Base-by-base conservation (phyloP, 73 alveolate genomes). In the Paramecium sexaurelia region DNA sequence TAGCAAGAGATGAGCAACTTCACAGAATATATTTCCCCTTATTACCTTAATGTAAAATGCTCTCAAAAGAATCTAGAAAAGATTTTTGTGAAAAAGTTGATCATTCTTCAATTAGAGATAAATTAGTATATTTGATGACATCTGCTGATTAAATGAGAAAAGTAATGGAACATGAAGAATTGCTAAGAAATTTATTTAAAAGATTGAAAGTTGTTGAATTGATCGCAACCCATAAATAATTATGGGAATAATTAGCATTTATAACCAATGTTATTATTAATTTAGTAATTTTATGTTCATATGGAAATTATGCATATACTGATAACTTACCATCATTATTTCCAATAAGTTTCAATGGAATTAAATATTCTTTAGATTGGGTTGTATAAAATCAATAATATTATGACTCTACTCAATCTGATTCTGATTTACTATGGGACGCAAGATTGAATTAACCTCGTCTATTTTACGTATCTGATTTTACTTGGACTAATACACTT, bases 141-240 rank as follows among this genome's bases (percentile, higher is more conserved):
- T 41, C 27, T 19, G 85, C 94, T 41, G 89, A 88, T 69, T 20
- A 40, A 6, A 69, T 88, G 91, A 88, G 85, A 17, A 88, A 88
- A 82, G 90, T 88, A 8, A 88, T 88, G 94, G 87, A 41, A 33
- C 94, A 88, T 45, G 94, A 88, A 27, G 94, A 88, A 71, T 36
- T 39, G 15, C 43, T 75, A 19, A 88, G 94, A 43, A 82, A 88
- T 22, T 41, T 88, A 43, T 88, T 88, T 47, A 88, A 82, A 45
- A 68, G 82, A 68, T 27, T 61, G 15, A 88, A 71, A 69, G 45
- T 88, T 40, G 73, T 88, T 1, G 94, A 82, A 8, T 40, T 88
- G 20, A 88, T 88, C 39, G 94, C 94, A 3, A 82, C 85, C 20
- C 94, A 88, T 37, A 88, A 88, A 68, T 13, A n/a, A 26, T 82